Conservation (phyloP, 352 stramenopile species). For the Pythium apleroticum region DNA sequence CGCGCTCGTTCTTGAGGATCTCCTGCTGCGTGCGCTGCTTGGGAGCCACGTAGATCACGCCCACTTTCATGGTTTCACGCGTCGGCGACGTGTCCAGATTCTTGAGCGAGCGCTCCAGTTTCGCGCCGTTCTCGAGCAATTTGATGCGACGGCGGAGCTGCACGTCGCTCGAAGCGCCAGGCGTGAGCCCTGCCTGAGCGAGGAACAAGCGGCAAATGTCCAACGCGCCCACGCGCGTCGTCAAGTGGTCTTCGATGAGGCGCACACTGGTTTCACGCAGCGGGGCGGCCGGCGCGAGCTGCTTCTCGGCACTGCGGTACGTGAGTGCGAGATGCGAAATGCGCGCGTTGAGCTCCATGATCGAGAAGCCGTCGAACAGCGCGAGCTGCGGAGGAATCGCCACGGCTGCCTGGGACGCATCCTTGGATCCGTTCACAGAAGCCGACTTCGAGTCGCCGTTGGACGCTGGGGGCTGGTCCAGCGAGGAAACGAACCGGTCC, state of each 20-base stretch:
- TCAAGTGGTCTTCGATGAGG: constrained; percentile 34
- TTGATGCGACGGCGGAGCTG: constrained; percentile 61
- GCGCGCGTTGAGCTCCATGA: constrained; percentile 85
- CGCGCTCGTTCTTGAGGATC: constrained; percentile 76
- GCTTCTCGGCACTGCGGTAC: constrained; percentile 26
- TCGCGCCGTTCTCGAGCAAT: constrained; percentile 75
- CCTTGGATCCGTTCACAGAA: constrained; percentile 12
- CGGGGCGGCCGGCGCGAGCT: constrained; percentile 27
- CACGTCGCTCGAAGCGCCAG: constrained; percentile 57
- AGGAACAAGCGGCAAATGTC: constrained; percentile 86
- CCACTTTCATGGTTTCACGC: constrained; percentile 90
- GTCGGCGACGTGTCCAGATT: constrained; percentile 85
- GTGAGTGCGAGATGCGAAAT: constrained; percentile 55
- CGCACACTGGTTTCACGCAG: constrained; percentile 46
- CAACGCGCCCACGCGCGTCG: constrained; percentile 58
- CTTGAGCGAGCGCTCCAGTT: constrained; percentile 78
- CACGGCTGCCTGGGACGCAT: not conserved
- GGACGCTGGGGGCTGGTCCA: constrained; percentile 44
- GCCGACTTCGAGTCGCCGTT: constrained; percentile 30
- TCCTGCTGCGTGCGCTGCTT: constrained; percentile 77
- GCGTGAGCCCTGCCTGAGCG: constrained; percentile 66
- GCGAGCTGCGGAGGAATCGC: constrained; percentile 72
- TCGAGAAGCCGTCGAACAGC: constrained; percentile 84
- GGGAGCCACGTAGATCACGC: constrained; percentile 81
- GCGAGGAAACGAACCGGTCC: constrained; percentile 74